Base-by-base conservation (phyloP, 371 early-diverging fungal genomes). In the Choanephora cucurbitarum region DNA sequence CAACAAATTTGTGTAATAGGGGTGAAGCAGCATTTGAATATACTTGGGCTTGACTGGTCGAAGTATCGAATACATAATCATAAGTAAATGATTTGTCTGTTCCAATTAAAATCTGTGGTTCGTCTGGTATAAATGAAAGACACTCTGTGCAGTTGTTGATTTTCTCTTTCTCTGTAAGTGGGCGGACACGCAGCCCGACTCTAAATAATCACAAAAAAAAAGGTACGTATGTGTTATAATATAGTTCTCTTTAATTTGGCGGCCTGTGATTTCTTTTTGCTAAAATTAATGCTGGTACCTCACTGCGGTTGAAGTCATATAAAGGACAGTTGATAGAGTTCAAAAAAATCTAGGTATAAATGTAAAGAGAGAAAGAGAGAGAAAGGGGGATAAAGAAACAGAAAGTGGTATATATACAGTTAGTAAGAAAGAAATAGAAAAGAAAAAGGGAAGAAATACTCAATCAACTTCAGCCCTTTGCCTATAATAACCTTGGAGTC, bases 121-220 rank as follows among this genome's bases (percentile, higher is more conserved):
- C 81, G 60, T 82, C 73, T 7, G 87, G 86, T 52, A 86, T 81
- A 62, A 75, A 79, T n/a, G 84, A 67, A 52, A 94, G 71, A 58
- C 91, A 88, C 68, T 89, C 89, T 22, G 82, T 76, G 51, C 86
- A 83, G 54, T 84, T 87, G 48, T 79, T 79, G n/a, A 87, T 73
- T 40, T 80, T 74, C 64, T 94, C 94, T 60, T 91, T 91, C 22
- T 82, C 78, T 33, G 82, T 88, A 40, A 91, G 79, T 37, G 94
- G 94, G 32, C 94, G 83, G 19, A 92, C 85, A 42, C 94, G 84
- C 45, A 94, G 77, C 6, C 88, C 92, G 41, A 94, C 94, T 67
- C 89, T 89, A 64, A n/a, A n/a, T n/a, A n/a, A n/a, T n/a, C n/a
- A n/a, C n/a, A n/a, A 34, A 52, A 40, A 31, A 22, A 43, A 34